Evolutionary conservation across 805 yeast genomes (phyloP), one percentile per base, ranked within the genome.

Genomic region (Alloascoidea africana): DNA sequence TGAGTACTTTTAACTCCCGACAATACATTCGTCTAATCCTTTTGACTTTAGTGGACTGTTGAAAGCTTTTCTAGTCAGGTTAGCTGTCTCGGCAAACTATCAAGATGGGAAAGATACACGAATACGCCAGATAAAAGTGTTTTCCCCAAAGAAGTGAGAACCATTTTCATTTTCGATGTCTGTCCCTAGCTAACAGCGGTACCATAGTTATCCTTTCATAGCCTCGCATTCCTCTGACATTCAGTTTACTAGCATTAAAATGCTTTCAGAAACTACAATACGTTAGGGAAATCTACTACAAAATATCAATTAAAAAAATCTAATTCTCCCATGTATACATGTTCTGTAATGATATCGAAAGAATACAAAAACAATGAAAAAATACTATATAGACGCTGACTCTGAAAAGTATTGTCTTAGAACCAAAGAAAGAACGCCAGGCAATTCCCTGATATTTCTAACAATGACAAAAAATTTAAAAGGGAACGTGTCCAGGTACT

Each of bases 41-140:
- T 15, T 16, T 14, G 18, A 16, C 5, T 16, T 14, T 16, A 49
- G 52, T 38, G 70, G 72, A 2, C 67, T 73, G 1, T 55, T 85
- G 36, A 75, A 80, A 46, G 73, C 91, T 38, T 79, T 75, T 47
- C 59, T 76, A 43, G 56, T 85, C 8, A 68, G 81, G 42, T 46
- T 86, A 13, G 52, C 67, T n/a, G 64, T 85, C 4, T 52, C 70
- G 5, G 70, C 82, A 1, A 91, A 93, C 48, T 95, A 85, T 48
- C 96, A 87, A 51, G 86, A 84, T 51, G 99, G 99, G 35, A 91
- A 89, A 51, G 99, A 91, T 54, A 78, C 95, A 1, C 97, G 86
- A 53, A 62, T 91, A 6, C 58, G 98, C 35, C 79, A 86, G 0
- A 63, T 87, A 14, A 72, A 73, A 62, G 54, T 83, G 48, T 61